Evolutionary conservation across 352 stramenopile genomes (phyloP), one percentile per base, ranked within the genome.

Genomic region (Globisporangium rhizosaccharum): DNA sequence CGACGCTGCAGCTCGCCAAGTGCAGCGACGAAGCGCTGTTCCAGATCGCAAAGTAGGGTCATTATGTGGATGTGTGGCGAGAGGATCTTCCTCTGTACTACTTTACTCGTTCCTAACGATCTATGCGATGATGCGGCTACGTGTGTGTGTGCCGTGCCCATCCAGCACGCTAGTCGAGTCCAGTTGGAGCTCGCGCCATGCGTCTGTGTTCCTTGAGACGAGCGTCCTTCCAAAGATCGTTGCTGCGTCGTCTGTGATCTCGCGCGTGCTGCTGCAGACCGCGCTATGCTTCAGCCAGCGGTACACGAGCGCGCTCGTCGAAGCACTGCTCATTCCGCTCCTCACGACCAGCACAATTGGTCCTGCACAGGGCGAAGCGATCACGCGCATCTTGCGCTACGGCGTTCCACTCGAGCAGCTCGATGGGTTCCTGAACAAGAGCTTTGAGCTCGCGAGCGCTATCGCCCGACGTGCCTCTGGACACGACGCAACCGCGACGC

Each of bases 121-220:
- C n/a, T 18, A 15, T 10, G 23, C 23, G 7, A 28, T 15, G n/a
- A 15, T 36, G 46, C 46, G 20, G 2, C 23, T 17, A 0, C 14
- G 7, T 42, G 53, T 44, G 8, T 18, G 7, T n/a, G 18, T 41
- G 12, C 28, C n/a, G 12, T 26, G 36, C 51, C 33, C 28, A 2
- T 23, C 11, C 26, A 92, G 76, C 42, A 62, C 67, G 9, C 56
- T 92, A 10, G 72, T 90, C 44, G 74, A 85, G 12, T 73, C 74
- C 18, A 90, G 79, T 45, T 90, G 80, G 74, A 89, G 82, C 46
- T 87, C 79, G 18, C 76, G 73, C 12, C 88, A 89, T 59, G 79
- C 82, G 2, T 65, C 67, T 0, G 66, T 87, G 23, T 92, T 85
- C 42, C 60, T 92, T 11, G 64, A 77, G 46, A 72, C 76, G 6